Conservation (phyloP, 108 stramenopile genomes). For the Conticribra guillardii region DNA sequence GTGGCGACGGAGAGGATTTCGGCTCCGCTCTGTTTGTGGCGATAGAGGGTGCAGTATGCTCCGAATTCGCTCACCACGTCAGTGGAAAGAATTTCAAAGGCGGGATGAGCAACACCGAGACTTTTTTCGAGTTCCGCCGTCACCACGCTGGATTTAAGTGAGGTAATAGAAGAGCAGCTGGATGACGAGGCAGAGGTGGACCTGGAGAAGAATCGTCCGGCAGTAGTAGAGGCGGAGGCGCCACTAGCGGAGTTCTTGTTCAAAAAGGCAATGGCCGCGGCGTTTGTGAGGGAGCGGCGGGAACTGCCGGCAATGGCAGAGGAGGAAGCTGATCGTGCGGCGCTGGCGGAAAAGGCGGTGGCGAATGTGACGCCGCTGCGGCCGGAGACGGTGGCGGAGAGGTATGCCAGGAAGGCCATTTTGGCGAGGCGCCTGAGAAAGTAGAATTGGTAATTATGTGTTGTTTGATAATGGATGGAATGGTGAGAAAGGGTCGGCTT, state of each 20-base stretch:
- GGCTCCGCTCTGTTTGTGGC: conserved; percentile 92
- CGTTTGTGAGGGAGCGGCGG: conserved; percentile 11
- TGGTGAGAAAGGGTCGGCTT: too few species aligned
- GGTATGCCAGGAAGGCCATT: conserved; percentile 23
- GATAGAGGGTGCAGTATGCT: conserved; percentile 86
- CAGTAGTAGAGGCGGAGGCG: background rate
- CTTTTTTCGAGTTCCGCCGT: conserved; percentile 32
- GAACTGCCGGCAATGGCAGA: background rate
- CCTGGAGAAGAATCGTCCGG: background rate
- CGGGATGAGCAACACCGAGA: conserved; percentile 58
- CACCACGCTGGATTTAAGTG: conserved; percentile 6
- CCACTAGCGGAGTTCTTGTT: background rate
- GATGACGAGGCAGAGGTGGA: conserved; percentile 3
- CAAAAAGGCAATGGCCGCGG: conserved; percentile 17
- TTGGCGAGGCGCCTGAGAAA: conserved; percentile 29
- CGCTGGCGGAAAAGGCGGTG: background rate
- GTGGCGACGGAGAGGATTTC: conserved; percentile 88
- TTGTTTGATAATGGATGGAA: too few species aligned
- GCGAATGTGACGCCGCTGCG: background rate
- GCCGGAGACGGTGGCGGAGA: background rate
- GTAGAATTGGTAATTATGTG: too few species aligned
- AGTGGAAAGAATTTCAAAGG: conserved; percentile 71
- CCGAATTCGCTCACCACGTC: conserved; percentile 86
- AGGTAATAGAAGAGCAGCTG: conserved; percentile 5
- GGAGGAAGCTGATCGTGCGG: conserved; percentile 3